Evolutionary conservation across 2,329 filamentous ascomycete genomes (phyloP), one percentile per base, ranked within the genome.

Genomic region (Grosmannia penicillata): DNA sequence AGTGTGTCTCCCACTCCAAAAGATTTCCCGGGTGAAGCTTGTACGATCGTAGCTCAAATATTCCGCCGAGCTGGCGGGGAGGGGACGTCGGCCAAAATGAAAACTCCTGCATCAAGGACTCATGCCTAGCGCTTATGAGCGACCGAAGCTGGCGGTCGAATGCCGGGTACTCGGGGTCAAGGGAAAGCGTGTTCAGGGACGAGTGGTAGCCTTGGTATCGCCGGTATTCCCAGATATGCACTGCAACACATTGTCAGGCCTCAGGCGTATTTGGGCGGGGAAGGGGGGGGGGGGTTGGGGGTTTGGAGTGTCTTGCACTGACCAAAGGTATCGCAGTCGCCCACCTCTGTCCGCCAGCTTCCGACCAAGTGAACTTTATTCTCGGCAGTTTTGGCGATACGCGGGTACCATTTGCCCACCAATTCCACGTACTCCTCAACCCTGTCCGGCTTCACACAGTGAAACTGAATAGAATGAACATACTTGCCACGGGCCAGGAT

Each of bases 221-320:
- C 61, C 96, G 87, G 60, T 98, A 98, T 60, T 98, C 91, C 91
- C 91, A 98, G 53, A 98, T 98, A 58, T 98, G 91, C 36, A 98
- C 91, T 96, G 51, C 37, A 24, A 15, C 1, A 31, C n/a, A n/a
- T n/a, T n/a, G 21, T n/a, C 14, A 28, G 30, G 10, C n/a, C n/a
- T n/a, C n/a, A n/a, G n/a, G n/a, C n/a, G n/a, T n/a, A n/a, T n/a
- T n/a, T n/a, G n/a, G n/a, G n/a, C n/a, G n/a, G n/a, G n/a, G n/a
- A n/a, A n/a, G n/a, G n/a, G n/a, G n/a, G n/a, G n/a, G n/a, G n/a
- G n/a, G n/a, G n/a, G n/a, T n/a, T n/a, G n/a, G n/a, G n/a, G n/a
- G n/a, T n/a, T n/a, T n/a, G n/a, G n/a, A n/a, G n/a, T n/a, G n/a
- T n/a, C n/a, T n/a, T n/a, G n/a, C n/a, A n/a, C 74, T 44, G 72